Evolutionary conservation across 2,329 filamentous ascomycete species (phyloP).

Genomic region (Claviceps sp.): DNA sequence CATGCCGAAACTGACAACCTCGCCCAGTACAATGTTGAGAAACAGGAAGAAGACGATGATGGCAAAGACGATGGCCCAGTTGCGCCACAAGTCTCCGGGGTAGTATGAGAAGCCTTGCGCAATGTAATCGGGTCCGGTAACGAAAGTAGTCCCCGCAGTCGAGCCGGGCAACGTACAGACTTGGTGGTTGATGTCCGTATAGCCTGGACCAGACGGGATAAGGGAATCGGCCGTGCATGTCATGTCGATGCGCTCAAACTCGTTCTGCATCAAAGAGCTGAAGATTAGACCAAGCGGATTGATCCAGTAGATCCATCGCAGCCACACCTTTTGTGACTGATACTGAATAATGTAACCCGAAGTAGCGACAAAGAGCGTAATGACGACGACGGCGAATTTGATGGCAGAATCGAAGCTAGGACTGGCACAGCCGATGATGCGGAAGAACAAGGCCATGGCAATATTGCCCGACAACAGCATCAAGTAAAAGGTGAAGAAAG

Average conservation of each 20-base stretch:
- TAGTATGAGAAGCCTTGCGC: conserved; percentile 53
- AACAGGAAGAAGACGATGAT: conserved; percentile 65
- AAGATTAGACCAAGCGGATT: conserved; percentile 66
- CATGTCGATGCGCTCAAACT: conserved; percentile 58
- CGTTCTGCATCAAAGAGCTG: conserved; percentile 71
- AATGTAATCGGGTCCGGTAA: conserved; percentile 59
- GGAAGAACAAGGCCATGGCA: conserved; percentile 65
- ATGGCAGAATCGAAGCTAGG: conserved; percentile 78
- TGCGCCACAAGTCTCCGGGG: conserved; percentile 60
- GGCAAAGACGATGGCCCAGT: conserved; percentile 67
- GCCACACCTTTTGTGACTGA: conserved; percentile 58
- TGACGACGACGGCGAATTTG: conserved; percentile 65
- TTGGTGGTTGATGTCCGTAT: conserved; percentile 59
- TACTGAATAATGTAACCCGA: conserved; percentile 78
- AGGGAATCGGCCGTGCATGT: conserved; percentile 55
- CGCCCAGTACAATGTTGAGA: conserved; percentile 65
- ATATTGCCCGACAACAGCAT: conserved; percentile 57
- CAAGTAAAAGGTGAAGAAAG: conserved; percentile 67
- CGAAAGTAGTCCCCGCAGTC: conserved; percentile 44
- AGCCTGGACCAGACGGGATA: conserved; percentile 57
- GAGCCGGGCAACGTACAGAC: conserved; percentile 72
- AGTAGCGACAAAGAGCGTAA: conserved; percentile 71
- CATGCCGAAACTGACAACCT: conserved; percentile 64
- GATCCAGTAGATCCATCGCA: conserved; percentile 70
- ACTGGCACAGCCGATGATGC: conserved; percentile 60